Conservation (phyloP, 345 rosid species). For the Citrus cavaleriei region DNA sequence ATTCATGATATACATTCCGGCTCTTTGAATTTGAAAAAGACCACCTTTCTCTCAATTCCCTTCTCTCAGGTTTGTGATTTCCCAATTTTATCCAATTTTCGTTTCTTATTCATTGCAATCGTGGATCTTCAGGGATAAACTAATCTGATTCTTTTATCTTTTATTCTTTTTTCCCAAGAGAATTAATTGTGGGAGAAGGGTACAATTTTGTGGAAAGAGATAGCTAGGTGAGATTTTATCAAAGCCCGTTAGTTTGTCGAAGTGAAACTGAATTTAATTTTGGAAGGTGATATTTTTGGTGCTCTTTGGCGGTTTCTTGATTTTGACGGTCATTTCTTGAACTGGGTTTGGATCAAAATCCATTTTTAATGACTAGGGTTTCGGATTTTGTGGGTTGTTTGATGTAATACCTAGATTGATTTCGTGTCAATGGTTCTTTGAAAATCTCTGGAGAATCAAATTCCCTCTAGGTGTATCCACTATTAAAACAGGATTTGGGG, state of each 20-base stretch:
- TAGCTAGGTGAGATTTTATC: slow-evolving; percentile 21
- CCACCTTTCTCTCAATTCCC: slow-evolving; percentile 17
- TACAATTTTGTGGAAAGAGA: slow-evolving; percentile 17
- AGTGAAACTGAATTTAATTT: slow-evolving; percentile 17
- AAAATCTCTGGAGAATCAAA: slow-evolving; percentile 18
- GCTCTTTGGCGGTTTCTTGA: slow-evolving; percentile 19
- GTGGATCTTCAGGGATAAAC: slow-evolving; percentile 11
- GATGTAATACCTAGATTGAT: not conserved
- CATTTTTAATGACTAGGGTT: slow-evolving; percentile 20
- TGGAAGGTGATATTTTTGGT: slow-evolving; percentile 15
- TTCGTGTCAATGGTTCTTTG: not conserved
- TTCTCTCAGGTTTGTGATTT: slow-evolving; percentile 27
- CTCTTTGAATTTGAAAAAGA: slow-evolving; percentile 6
- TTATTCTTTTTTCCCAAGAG: not conserved
- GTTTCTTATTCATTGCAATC: slow-evolving; percentile 13
- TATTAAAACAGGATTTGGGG: slow-evolving; percentile 15
- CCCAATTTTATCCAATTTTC: not conserved
- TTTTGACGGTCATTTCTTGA: slow-evolving; percentile 20
- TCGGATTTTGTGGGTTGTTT: not conserved
- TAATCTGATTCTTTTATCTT: not conserved
- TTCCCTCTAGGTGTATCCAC: not conserved
- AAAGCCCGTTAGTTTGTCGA: not conserved
- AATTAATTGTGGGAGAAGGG: slow-evolving; percentile 13
- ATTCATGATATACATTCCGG: not conserved
- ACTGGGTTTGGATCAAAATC: slow-evolving; percentile 31